Conservation (phyloP, 225 moss, liverwort and hornwort species). For the Bryoerythrophyllum caledonicum region DNA sequence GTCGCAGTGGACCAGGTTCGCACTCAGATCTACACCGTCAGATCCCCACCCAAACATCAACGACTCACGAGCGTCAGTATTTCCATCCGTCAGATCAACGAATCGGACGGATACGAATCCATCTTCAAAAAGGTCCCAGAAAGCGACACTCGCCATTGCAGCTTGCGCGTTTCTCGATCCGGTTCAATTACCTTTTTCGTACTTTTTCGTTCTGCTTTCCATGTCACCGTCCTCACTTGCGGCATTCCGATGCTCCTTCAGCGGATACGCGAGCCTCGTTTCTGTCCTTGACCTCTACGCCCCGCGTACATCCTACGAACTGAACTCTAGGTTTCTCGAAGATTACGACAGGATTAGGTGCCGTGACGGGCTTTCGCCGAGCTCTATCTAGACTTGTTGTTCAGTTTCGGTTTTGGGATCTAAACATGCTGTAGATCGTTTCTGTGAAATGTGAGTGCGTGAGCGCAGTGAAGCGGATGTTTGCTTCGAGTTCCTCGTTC, state of each 20-base stretch:
- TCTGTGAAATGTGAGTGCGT: neutral
- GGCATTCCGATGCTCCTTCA: too few species aligned
- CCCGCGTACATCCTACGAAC: rapidly evolving
- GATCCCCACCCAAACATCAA: neutral
- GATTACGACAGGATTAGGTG: neutral
- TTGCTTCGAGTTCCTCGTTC: neutral
- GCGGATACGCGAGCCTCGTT: too few species aligned
- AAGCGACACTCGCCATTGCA: neutral
- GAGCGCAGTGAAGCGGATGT: neutral
- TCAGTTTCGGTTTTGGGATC: neutral
- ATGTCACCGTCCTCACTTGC: neutral
- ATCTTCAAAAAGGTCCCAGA: neutral
- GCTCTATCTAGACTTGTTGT: neutral
- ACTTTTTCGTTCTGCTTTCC: neutral
- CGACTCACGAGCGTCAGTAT: rapidly evolving
- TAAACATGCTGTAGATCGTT: neutral
- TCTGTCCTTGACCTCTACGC: neutral
- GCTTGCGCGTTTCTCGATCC: neutral
- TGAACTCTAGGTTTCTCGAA: neutral
- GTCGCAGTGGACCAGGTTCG: neutral
- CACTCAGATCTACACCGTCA: neutral
- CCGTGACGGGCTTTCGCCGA: neutral
- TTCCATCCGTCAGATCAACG: neutral
- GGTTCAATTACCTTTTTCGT: neutral
- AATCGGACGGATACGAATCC: neutral